Base-by-base conservation (phyloP, 805 yeast species). In the Metschnikowia vanudenii region DNA sequence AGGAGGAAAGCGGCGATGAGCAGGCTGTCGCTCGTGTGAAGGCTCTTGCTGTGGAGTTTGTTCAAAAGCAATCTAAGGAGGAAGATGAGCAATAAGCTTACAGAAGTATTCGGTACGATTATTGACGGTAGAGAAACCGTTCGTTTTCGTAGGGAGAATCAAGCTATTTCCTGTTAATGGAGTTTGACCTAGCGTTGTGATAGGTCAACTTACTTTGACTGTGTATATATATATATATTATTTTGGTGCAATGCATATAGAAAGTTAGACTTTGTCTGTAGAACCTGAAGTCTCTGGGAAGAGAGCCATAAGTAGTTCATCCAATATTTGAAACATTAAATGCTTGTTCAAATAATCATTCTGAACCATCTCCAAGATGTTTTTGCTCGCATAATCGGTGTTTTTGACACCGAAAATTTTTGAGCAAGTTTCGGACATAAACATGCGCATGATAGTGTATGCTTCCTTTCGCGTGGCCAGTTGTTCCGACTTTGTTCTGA, bases 11-110 rank as follows among this genome's bases (percentile, higher is more conserved):
- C 45, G 81, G 78, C 12, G 92, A 88, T 62, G 78, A 74, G 39
- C 85, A 82, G 68, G 79, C 84, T 41, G 79, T 80, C 46, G 94
- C 88, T 52, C 83, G 87, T 52, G 97, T 91, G 44, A 91, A 89
- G 74, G 88, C 96, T 16, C 86, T 85, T 69, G 98, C 98, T 28
- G 80, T 82, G 35, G 94, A 88, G 59, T 90, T 76, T 58, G 91
- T 82, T 37, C 69, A 73, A 54, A 47, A 58, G 20, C 54, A 56
- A 18, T 30, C 54, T 28, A 50, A 54, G 41, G 47, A 41, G 20
- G 37, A 36, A 33, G 45, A 45, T 37, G 39, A 47, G 29, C 43
- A 40, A 22, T 40, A 41, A 41, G n/a, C n/a, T n/a, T n/a, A n/a
- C n/a, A n/a, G 39, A 35, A 22, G 24, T 22, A 5, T 22, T 8